These are phyloP conservation scores for Sonneratia alba DNA, from an alignment of 345 rosid species.

Conservation along the genomic window DNA sequence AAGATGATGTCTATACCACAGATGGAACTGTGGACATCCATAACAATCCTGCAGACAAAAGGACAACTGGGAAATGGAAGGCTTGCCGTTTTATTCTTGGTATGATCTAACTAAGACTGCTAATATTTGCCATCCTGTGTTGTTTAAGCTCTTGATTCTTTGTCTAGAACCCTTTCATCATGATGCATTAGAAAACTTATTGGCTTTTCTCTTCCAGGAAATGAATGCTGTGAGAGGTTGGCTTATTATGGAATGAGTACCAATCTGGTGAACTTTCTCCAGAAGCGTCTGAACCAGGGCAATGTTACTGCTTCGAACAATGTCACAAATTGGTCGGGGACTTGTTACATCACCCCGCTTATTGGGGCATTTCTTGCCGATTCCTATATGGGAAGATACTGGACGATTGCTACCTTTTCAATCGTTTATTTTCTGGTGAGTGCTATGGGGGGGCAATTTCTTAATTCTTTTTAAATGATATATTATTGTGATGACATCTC, in stretches of 20 bases:
- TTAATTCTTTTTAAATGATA: neutral
- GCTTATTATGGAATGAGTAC: conserved; percentile 99
- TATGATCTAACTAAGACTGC: conserved; percentile 10
- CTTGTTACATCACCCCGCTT: conserved; percentile 79
- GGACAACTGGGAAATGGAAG: conserved; percentile 81
- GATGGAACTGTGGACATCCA: conserved; percentile 68
- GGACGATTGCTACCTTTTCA: conserved; percentile 76
- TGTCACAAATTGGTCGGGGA: conserved; percentile 91
- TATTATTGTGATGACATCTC: neutral
- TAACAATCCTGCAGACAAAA: conserved; percentile 64
- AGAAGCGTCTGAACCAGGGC: conserved; percentile 53
- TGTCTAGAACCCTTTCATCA: neutral
- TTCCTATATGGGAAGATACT: conserved; percentile 81
- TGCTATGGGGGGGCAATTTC: neutral
- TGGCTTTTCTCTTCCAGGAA: conserved; percentile 30
- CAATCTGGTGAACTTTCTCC: conserved; percentile 77
- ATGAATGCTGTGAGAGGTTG: conserved; percentile 84
- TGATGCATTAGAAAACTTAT: neutral
- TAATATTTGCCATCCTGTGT: neutral
- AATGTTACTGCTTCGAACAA: conserved; percentile 71
- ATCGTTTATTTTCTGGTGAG: conserved; percentile 69
- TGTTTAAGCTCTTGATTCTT: neutral
- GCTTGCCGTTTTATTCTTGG: conserved; percentile 89
- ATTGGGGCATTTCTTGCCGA: conserved; percentile 94
- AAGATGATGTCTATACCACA: conserved; percentile 43